A percentile compares a stretch with the other conserved stretches of the same genome.
These are phyloP conservation scores for Cladophialophora psammophila DNA, from an alignment of 2,329 filamentous ascomycete species.

Conservation along the genomic window DNA sequence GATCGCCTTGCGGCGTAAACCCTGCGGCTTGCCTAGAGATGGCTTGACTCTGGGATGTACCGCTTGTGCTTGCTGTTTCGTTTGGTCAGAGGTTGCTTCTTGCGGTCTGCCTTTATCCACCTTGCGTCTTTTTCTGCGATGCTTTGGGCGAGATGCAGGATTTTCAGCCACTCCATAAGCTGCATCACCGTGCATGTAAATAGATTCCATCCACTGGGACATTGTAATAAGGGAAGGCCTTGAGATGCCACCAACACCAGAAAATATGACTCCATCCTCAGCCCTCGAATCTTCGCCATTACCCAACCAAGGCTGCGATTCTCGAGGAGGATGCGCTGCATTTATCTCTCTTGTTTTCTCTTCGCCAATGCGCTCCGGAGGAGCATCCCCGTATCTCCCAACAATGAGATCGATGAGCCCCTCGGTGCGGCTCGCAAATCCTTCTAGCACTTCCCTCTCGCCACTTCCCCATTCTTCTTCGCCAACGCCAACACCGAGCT, in stretches of 20 bases:
- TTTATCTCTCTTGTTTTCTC: slow-evolving; percentile 40
- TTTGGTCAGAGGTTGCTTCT: slow-evolving; percentile 3
- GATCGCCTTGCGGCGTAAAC: slow-evolving; percentile 36
- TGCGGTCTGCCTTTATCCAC: slow-evolving; percentile 39
- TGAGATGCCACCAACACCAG: slow-evolving; percentile 77
- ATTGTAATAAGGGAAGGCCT: slow-evolving; percentile 74
- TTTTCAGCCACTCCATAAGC: slow-evolving; percentile 87
- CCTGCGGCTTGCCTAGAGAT: slow-evolving; percentile 14
- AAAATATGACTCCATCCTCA: slow-evolving; percentile 85
- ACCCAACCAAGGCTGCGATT: slow-evolving; percentile 72
- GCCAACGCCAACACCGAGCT: slow-evolving; percentile 91
- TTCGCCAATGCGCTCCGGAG: slow-evolving; percentile 40
- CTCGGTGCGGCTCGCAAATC: slow-evolving; percentile 78
- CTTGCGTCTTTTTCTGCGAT: slow-evolving; percentile 46
- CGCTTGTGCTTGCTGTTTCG: slow-evolving; percentile 9
- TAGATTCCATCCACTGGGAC: slow-evolving; percentile 85
- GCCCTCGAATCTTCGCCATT: slow-evolving; percentile 70
- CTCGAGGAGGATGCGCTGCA: slow-evolving; percentile 39
- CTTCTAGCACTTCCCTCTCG: slow-evolving; percentile 90
- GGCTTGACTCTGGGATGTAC: slow-evolving; percentile 23
- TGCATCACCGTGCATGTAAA: slow-evolving; percentile 82
- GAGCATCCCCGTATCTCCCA: slow-evolving; percentile 76
- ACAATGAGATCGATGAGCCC: slow-evolving; percentile 89
- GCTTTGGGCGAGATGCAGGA: slow-evolving; percentile 69
- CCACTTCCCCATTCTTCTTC: slow-evolving; percentile 95